Base-by-base conservation (phyloP, 1,139 yeast genomes). In the Candida pseudoviswanathii region DNA sequence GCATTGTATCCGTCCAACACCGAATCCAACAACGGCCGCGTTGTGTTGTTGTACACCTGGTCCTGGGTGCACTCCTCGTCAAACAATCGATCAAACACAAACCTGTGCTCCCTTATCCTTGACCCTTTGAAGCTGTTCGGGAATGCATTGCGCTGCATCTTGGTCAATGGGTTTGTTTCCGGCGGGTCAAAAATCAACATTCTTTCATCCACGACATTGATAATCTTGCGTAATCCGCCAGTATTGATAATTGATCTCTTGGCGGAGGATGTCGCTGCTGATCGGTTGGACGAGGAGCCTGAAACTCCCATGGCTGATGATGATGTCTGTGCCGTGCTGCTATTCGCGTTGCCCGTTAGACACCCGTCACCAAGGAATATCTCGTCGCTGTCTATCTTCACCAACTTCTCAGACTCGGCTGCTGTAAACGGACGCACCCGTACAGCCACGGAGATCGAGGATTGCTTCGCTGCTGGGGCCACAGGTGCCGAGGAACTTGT, bases 111-210 rank as follows among this genome's bases (percentile, higher is more conserved):
- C 54, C 88, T 70, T 44, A 84, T 77, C 48, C 95, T 70, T 38
- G 65, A 60, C 11, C 58, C 60, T 43, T 58, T 56, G 24, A 52
- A 51, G 16, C 51, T 53, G 42, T 65, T 65, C 26, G 85, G 82
- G 51, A 85, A 76, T 1, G 84, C 82, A 46, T 80, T 80, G 44
- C 77, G 77, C 54, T 85, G 88, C 76, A 86, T 75, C 51, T 72
- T 75, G 25, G 80, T 75, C 55, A 86, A 64, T 0, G 95, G 90
- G 59, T 83, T 85, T n/a, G 82, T 75, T 46, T 85, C 89, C 2
- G 90, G 85, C 0, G 97, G 97, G 65, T 91, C 97, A 64, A 92
- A 91, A 9, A 91, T 85, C 51, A 92, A 75, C 96, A 91, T 90
- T 55, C 84, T 75, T 58, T 89, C 96, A 70, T 91, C 97, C 2